These are phyloP conservation scores for Pichia sp. DNA, from an alignment of 1,139 yeast genomes.

Conservation along the genomic window DNA sequence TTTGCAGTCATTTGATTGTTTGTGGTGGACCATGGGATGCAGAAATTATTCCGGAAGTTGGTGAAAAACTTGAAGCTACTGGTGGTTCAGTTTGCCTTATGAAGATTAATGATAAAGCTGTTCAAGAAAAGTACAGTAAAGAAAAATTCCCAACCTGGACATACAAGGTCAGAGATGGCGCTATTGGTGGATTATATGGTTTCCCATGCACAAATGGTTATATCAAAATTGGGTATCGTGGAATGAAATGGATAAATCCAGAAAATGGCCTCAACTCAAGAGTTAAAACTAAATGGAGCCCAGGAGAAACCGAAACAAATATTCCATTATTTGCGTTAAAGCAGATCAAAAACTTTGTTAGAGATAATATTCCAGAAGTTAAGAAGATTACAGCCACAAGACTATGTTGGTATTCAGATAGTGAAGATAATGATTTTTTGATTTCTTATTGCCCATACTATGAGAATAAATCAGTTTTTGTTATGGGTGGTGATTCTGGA, in stretches of 20 bases:
- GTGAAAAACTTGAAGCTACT: constrained; percentile 33
- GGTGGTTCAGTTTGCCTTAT: constrained; percentile 27
- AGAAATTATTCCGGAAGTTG: constrained; percentile 31
- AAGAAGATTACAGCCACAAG: constrained; percentile 18
- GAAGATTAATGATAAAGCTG: constrained; percentile 13
- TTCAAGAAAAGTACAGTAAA: constrained; percentile 13
- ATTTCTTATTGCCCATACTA: constrained; percentile 28
- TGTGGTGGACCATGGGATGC: constrained; percentile 39
- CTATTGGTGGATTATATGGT: constrained; percentile 26
- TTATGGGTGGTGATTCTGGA: constrained; percentile 33
- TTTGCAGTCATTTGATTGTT: constrained; percentile 32
- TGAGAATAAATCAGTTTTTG: constrained; percentile 25
- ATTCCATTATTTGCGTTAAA: constrained; percentile 19
- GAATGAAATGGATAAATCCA: constrained; percentile 24
- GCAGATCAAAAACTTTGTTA: constrained; percentile 19
- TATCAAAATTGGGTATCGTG: constrained; percentile 23
- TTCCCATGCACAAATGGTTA: constrained; percentile 23
- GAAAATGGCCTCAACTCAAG: constrained; percentile 14
- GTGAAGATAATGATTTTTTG: constrained; percentile 29
- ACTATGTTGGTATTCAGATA: constrained; percentile 31
- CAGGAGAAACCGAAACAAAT: constrained; percentile 12
- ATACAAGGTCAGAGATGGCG: constrained; percentile 21
- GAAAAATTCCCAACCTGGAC: constrained; percentile 23
- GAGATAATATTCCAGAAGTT: constrained; percentile 21
- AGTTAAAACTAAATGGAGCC: constrained; percentile 21